These are phyloP conservation scores for Orychophragmus violaceus DNA, from an alignment of 345 rosid genomes.

Conservation along the genomic window DNA sequence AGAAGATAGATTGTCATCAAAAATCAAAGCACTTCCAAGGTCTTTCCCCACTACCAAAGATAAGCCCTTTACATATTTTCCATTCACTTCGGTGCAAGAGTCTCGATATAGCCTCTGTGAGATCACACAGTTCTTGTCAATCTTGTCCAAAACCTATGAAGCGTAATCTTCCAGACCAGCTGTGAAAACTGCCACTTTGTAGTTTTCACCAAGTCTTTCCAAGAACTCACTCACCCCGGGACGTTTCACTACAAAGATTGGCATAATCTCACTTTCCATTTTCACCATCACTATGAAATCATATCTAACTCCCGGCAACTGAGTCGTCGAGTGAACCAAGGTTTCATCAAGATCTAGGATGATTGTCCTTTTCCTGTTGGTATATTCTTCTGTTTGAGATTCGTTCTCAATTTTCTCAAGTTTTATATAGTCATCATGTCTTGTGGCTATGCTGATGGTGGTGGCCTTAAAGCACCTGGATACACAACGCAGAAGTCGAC, in stretches of 20 bases:
- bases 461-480: constrained; percentile 44
- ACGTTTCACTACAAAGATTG: constrained; percentile 69
- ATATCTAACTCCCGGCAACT: constrained; percentile 43
- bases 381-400: background rate
- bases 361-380: constrained; percentile 41
- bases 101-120: constrained; percentile 74
- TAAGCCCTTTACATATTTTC: constrained; percentile 72
- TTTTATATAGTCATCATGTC: background rate
- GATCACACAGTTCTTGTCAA: constrained; percentile 53
- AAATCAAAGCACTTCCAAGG: constrained; percentile 48
- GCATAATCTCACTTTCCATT: constrained; percentile 52
- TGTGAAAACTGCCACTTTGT: constrained; percentile 72
- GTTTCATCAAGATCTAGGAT: constrained; percentile 94
- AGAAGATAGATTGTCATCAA: constrained; percentile 79
- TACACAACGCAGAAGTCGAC: constrained; percentile 62
- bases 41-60: constrained; percentile 52
- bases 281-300: constrained; percentile 61
- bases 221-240: constrained; percentile 75
- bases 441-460: constrained; percentile 17
- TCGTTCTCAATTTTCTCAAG: background rate
- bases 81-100: constrained; percentile 60
- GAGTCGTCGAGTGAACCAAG: constrained; percentile 57
- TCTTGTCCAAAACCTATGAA: constrained; percentile 54
- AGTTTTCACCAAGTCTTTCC: constrained; percentile 43
- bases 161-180: constrained; percentile 81